Percentiles rank a stretch among this genome's conserved stretches.
Evolutionary conservation across 83 land plant species (phyloP).

Genomic region (Picea mariana): DNA sequence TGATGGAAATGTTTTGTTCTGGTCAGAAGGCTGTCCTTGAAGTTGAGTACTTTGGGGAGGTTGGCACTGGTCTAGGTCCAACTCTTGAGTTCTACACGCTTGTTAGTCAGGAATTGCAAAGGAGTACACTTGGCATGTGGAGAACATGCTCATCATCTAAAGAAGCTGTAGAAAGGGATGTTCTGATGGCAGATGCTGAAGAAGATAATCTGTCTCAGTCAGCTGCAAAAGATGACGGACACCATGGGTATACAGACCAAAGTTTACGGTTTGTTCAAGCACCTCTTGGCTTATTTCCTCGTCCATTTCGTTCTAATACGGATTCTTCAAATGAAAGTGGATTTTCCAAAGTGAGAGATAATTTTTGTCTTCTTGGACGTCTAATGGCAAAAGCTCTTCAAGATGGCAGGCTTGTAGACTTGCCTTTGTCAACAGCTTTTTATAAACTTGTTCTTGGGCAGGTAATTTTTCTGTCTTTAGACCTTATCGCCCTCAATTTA

Average conservation of each 20-base stretch:
- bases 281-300: slow-evolving; percentile 52
- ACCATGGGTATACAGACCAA: slow-evolving; percentile 26
- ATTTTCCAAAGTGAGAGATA: slow-evolving; percentile 54
- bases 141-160: slow-evolving; percentile 23
- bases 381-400: slow-evolving; percentile 92
- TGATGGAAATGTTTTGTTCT: slow-evolving; percentile 50
- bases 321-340: slow-evolving; percentile 21
- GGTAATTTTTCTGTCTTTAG: slow-evolving; percentile 33
- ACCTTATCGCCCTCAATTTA: background rate
- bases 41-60: slow-evolving; percentile 59
- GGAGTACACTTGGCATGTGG: slow-evolving; percentile 50
- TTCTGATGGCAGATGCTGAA: background rate
- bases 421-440: slow-evolving; percentile 87
- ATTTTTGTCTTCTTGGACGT: slow-evolving; percentile 83
- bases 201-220: slow-evolving; percentile 23
- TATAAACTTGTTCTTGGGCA: slow-evolving; percentile 89
- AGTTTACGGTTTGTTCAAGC: slow-evolving; percentile 36
- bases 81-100: slow-evolving; percentile 62
- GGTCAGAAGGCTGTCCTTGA: slow-evolving; percentile 60
- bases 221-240: background rate
- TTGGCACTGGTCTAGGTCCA: slow-evolving; percentile 61
- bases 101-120: slow-evolving; percentile 57
- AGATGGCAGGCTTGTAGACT: slow-evolving; percentile 92
- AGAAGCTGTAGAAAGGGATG: background rate
- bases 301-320: slow-evolving; percentile 39